Evolutionary conservation across 495 filamentous ascomycete genomes (phyloP), one percentile per base, ranked within the genome.

Genomic region (Amniculicola lignicola): DNA sequence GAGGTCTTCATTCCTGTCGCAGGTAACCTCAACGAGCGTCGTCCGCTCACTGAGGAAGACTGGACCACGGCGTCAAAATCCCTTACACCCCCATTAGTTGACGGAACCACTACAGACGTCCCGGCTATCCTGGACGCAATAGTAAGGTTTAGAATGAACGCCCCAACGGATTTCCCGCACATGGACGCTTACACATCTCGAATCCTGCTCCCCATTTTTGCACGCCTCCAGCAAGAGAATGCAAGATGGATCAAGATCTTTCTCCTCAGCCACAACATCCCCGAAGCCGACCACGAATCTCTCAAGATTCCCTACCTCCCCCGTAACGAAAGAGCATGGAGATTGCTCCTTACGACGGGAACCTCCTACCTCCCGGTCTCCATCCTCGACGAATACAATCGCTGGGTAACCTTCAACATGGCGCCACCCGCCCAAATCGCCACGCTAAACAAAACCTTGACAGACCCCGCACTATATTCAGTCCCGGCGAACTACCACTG

Each of bases 11-110:
- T 72, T 18, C 71, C 72, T 0, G 49, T 70, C n/a, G 66, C 63
- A 2, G 67, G 70, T 18, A 67, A 61, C 4, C 22, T 76, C 0
- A 62, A 67, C 49, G 73, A 72, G 51, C 63, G 68, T 10, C 53
- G 45, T 1, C 63, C 54, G 0, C 9, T 57, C 6, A 18, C 46
- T 12, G 59, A 63, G 9, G 45, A 50, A 12, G 67, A 64, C 9
- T 75, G 73, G 73, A 38, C 7, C 2, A 61, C 48, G 9, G 66
- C 65, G n/a, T 53, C 63, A 41, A 19, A 36, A 10, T 51, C 45
- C 4, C 38, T 31, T 18, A 54, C 28, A 15, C 27, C 58, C 7
- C 67, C 67, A 14, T 56, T 60, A 36, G 22, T 61, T 2, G 59
- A 54, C 1, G 14, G 7, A 4, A 19, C 31, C n/a, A 28, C 29